phyloP scores from a whole-genome alignment of 495 filamentous ascomycete species.

The Penicillium odoratum region DNA sequence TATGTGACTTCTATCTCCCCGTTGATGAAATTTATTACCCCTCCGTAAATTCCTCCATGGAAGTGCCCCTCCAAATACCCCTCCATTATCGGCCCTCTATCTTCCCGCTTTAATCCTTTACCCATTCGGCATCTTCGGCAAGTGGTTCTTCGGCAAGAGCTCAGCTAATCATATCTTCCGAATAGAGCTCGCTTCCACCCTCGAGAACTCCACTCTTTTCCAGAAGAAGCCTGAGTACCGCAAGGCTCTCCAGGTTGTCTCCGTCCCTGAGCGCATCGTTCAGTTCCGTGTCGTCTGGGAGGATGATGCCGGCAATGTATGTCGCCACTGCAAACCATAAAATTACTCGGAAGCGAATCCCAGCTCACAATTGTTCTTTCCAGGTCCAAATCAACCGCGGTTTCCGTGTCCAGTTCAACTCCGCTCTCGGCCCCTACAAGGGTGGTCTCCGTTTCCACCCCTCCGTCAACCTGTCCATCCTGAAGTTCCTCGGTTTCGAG shows the following conservation, averaged over 20 bases:
- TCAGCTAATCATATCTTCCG: slow-evolving; percentile 27
- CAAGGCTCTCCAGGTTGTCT: slow-evolving; percentile 82
- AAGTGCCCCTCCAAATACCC: slow-evolving; percentile 1
- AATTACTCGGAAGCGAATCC: background rate
- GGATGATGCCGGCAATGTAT: slow-evolving; percentile 71
- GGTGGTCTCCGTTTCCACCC: slow-evolving; percentile 96
- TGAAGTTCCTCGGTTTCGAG: slow-evolving; percentile 99
- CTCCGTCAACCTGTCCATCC: slow-evolving; percentile 91
- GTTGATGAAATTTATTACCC: background rate
- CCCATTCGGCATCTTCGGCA: slow-evolving; percentile 26
- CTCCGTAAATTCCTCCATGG: background rate
- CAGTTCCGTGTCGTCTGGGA: slow-evolving; percentile 99
- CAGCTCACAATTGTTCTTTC: slow-evolving; percentile 4
- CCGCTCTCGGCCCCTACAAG: slow-evolving; percentile 96
- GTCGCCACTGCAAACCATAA: background rate
- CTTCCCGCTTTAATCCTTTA: slow-evolving; percentile 11
- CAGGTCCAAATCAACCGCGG: slow-evolving; percentile 92
- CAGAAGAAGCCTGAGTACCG: slow-evolving; percentile 90
- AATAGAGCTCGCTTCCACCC: slow-evolving; percentile 86
- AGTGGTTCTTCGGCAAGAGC: slow-evolving; percentile 24
- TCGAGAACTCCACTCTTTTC: slow-evolving; percentile 93
- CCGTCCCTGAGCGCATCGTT: slow-evolving; percentile 92
- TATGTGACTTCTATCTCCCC: slow-evolving; percentile 37
- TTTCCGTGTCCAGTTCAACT: slow-evolving; percentile 99
- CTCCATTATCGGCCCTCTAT: slow-evolving; percentile 1